Conservation (phyloP, 2,329 filamentous ascomycete species). For the Sclerotinia minor region DNA sequence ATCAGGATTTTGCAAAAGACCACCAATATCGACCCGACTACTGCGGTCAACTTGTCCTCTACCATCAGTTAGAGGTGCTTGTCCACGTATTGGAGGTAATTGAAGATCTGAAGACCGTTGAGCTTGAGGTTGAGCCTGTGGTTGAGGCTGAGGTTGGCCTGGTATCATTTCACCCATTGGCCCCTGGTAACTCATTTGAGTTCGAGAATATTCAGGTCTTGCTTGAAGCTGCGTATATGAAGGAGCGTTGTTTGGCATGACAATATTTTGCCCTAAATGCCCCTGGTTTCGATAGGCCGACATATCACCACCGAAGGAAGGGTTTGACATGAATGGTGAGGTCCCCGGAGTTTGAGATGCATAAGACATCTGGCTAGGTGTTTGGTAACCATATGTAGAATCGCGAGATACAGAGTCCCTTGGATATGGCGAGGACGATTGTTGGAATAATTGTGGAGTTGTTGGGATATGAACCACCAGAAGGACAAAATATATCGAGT, state of each 20-base stretch:
- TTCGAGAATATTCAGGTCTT: constrained; percentile 47
- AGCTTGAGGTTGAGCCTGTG: constrained; percentile 41
- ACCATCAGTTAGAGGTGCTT: constrained; percentile 34
- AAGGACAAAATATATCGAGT: constrained; percentile 63
- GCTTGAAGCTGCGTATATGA: constrained; percentile 51
- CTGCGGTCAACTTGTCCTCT: constrained; percentile 52
- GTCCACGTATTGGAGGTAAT: constrained; percentile 46
- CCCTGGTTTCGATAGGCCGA: constrained; percentile 35
- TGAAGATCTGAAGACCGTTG: constrained; percentile 46
- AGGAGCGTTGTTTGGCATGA: constrained; percentile 45
- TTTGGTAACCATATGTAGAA: constrained; percentile 39
- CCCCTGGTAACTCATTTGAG: constrained; percentile 50
- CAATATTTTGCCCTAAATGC: constrained; percentile 29
- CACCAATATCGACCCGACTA: constrained; percentile 60
- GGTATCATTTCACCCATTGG: constrained; percentile 53
- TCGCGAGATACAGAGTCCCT: constrained; percentile 38
- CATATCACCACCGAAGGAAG: constrained; percentile 34
- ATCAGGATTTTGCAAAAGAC: constrained; percentile 60
- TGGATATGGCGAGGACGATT: constrained; percentile 36
- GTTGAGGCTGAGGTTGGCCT: constrained; percentile 42
- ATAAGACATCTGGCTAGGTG: constrained; percentile 34
- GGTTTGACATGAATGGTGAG: constrained; percentile 33
- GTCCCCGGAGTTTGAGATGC: constrained; percentile 30
- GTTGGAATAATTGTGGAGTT: constrained; percentile 35
- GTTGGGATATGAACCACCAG: constrained; percentile 41